These are phyloP conservation scores for Suhomyces bokatorum DNA, from an alignment of 1,139 yeast species.

Conservation along the genomic window DNA sequence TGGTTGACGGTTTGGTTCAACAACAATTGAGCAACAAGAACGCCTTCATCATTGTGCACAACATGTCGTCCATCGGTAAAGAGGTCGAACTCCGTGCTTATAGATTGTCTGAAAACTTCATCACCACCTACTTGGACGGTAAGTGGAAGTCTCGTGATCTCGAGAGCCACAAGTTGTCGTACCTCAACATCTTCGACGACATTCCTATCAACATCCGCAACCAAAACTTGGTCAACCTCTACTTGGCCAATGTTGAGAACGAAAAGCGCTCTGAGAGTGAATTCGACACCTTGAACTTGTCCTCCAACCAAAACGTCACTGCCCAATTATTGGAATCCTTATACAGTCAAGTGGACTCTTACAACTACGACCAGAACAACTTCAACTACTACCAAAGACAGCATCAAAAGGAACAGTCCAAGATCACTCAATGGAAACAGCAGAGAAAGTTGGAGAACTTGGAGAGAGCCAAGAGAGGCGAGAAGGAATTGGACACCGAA, in stretches of 20 bases:
- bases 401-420: constrained; percentile 67
- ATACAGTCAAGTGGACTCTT: constrained; percentile 73
- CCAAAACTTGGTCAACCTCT: constrained; percentile 44
- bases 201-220: constrained; percentile 66
- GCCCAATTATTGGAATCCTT: constrained; percentile 63
- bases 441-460: constrained; percentile 69
- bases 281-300: constrained; percentile 43
- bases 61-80: constrained; percentile 65
- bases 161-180: constrained; percentile 61
- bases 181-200: constrained; percentile 70
- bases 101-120: constrained; percentile 64
- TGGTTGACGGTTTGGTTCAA: constrained; percentile 66
- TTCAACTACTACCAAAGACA: constrained; percentile 84
- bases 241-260: constrained; percentile 39
- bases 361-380: constrained; percentile 79
- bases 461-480: constrained; percentile 58
- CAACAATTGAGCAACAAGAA: constrained; percentile 68
- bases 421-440: constrained; percentile 70
- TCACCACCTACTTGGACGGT: constrained; percentile 56
- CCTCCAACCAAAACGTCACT: constrained; percentile 47
- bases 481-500: constrained; percentile 54
- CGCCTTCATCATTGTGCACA: constrained; percentile 69
- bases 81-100: constrained; percentile 69
- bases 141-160: constrained; percentile 69
- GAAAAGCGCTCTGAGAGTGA: constrained; percentile 26